These are phyloP conservation scores for Gryganskiella cystojenkinii DNA, from an alignment of 192 early-diverging fungal genomes.

Conservation along the genomic window DNA sequence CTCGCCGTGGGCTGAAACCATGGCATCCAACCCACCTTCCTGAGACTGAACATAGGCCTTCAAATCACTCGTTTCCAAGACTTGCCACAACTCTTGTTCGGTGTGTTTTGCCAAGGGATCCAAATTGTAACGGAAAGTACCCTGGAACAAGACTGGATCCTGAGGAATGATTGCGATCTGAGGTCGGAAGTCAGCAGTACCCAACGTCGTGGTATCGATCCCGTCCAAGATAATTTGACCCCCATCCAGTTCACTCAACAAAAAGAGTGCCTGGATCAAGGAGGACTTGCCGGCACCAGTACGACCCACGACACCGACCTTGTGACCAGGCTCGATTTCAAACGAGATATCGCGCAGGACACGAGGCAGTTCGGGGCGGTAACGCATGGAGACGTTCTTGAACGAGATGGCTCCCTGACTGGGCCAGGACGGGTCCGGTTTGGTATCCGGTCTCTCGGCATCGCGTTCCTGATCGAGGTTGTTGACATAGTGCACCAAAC, in stretches of 20 bases:
- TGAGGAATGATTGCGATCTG: slow-evolving; percentile 91
- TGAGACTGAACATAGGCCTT: slow-evolving; percentile 70
- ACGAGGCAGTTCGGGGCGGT: slow-evolving; percentile 72
- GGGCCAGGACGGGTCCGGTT: slow-evolving; percentile 70
- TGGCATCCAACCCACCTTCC: slow-evolving; percentile 75
- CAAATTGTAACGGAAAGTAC: slow-evolving; percentile 67
- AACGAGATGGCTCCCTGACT: slow-evolving; percentile 75
- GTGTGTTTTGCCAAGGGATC: slow-evolving; percentile 63
- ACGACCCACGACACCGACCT: slow-evolving; percentile 93
- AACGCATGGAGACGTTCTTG: slow-evolving; percentile 76
- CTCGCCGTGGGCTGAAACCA: slow-evolving; percentile 79
- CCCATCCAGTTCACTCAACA: slow-evolving; percentile 75
- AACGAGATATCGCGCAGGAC: slow-evolving; percentile 87
- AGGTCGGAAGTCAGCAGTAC: slow-evolving; percentile 79
- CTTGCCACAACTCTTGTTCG: slow-evolving; percentile 76
- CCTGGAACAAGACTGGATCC: slow-evolving; percentile 64
- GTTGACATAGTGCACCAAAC: slow-evolving; percentile 39
- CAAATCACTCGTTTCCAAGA: slow-evolving; percentile 74
- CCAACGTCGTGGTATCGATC: slow-evolving; percentile 76
- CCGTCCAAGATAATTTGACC: slow-evolving; percentile 82
- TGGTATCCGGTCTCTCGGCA: slow-evolving; percentile 19
- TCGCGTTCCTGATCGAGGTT: slow-evolving; percentile 38
- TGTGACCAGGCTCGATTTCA: slow-evolving; percentile 68
- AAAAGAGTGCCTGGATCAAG: slow-evolving; percentile 79
- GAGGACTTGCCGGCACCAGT: slow-evolving; percentile 90